These are phyloP conservation scores for Diddensiella transvaalensis DNA, from an alignment of 805 yeast species.

Conservation along the genomic window DNA sequence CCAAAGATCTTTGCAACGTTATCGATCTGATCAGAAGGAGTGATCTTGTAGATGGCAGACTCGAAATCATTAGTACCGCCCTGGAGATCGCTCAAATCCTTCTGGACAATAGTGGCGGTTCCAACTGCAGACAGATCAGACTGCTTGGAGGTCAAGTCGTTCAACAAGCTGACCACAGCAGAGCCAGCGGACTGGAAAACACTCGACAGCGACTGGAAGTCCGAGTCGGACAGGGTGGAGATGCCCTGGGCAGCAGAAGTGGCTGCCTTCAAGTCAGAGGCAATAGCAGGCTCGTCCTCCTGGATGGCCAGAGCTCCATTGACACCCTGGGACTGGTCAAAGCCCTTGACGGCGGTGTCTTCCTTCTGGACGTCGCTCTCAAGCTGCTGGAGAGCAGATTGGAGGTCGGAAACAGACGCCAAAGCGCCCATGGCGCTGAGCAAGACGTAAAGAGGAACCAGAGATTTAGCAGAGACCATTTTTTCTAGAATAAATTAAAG, in stretches of 20 bases:
- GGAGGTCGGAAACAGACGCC: neutral
- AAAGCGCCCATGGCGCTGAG: slow-evolving; percentile 1
- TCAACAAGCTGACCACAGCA: slow-evolving; percentile 22
- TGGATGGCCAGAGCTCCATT: slow-evolving; percentile 31
- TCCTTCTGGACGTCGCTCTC: slow-evolving; percentile 11
- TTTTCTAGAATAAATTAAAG: neutral
- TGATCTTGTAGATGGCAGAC: slow-evolving; percentile 17
- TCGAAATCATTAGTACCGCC: slow-evolving; percentile 24
- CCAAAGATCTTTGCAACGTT: slow-evolving; percentile 18
- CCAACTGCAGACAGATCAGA: slow-evolving; percentile 25
- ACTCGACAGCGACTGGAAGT: slow-evolving; percentile 13
- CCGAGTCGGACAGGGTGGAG: slow-evolving; percentile 13
- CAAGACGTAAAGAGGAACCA: neutral
- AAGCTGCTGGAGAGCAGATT: slow-evolving; percentile 15
- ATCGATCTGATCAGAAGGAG: slow-evolving; percentile 16
- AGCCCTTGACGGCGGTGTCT: slow-evolving; percentile 13
- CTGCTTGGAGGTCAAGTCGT: slow-evolving; percentile 24
- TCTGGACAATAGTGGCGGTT: slow-evolving; percentile 21
- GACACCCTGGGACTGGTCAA: slow-evolving; percentile 21
- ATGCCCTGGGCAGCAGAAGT: slow-evolving; percentile 15
- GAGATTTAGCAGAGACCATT: neutral
- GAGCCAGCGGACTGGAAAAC: slow-evolving; percentile 11
- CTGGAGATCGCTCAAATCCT: slow-evolving; percentile 24
- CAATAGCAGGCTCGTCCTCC: slow-evolving; percentile 22
- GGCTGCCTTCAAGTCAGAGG: slow-evolving; percentile 18